Base-by-base conservation (phyloP, 2,329 filamentous ascomycete genomes). In the Trichocomaceae sp. region DNA sequence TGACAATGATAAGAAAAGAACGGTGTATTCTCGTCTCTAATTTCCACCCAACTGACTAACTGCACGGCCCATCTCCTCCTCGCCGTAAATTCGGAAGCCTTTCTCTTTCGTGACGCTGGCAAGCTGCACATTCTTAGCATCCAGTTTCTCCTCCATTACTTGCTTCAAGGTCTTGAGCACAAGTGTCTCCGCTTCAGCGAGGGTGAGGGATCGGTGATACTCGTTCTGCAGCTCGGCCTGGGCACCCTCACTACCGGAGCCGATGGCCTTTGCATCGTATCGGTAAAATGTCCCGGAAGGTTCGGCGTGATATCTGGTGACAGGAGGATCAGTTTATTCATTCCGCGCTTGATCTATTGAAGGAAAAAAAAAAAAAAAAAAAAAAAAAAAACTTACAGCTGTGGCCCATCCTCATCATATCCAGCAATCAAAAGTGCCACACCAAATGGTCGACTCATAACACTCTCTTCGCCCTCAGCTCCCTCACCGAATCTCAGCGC, bases 111-210 rank as follows among this genome's bases (percentile, higher is more conserved):
- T 99, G 56, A 99, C 93, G 70, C 92, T 97, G 52, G 93, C 93
- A 64, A 99, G 76, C 79, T 99, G 93, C 62, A 99, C 93, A 70
- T 99, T 99, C 83, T 99, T 99, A 61, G 90, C 83, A 72, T 99
- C 93, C 58, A 99, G 81, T 79, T 99, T 99, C 84, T 99, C 93
- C 77, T 99, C 93, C 93, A 99, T 99, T 64, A 99, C 93, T 77
- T 99, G 93, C 82, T 97, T 99, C 72, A 99, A 75, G 37, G 93
- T 99, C 83, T 97, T 97, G 68, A 99, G 79, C 50, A 96, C 91
- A 62, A 99, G 78, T 3, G 91, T 93, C 78, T 99, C 93, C 56
- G 93, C 93, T 70, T 99, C 93, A 55, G 82, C 79, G 59, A 99
- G 85, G 42, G 91, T 96, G 60, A 99, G 81, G 56, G 92, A 97